These are phyloP conservation scores for Cymbopogon citratus DNA, from an alignment of 176 grass and related monocot species.

Conservation along the genomic window DNA sequence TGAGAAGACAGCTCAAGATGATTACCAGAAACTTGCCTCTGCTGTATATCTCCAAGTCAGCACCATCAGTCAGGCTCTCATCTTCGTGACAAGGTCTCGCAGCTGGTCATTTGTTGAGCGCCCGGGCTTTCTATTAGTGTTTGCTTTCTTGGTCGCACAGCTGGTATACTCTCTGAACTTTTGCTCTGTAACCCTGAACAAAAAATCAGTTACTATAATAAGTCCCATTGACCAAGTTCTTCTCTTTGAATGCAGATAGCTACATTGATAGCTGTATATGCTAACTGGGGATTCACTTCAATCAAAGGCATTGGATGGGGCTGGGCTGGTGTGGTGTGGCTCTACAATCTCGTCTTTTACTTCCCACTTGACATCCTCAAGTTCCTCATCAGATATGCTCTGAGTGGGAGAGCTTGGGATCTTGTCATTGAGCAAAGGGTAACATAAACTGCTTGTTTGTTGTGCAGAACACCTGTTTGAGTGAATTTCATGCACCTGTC, in stretches of 20 bases:
- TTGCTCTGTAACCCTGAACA: neutral
- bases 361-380: conserved; percentile 15
- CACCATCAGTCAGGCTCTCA: conserved; percentile 39
- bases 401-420: conserved; percentile 34
- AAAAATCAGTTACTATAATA: neutral
- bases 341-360: conserved; percentile 20
- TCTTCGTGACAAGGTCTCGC: conserved; percentile 32
- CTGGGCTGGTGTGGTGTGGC: conserved; percentile 27
- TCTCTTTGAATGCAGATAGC: conserved; percentile 28
- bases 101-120: conserved; percentile 40
- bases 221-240: neutral
- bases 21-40: conserved; percentile 36
- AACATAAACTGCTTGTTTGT: neutral
- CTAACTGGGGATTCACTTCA: conserved; percentile 22
- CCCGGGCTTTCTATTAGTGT: conserved; percentile 15
- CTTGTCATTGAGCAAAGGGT: conserved; percentile 25
- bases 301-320: conserved; percentile 41
- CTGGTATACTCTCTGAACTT: neutral
- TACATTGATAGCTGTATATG: conserved; percentile 19
- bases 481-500: neutral
- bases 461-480: neutral
- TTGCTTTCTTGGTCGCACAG: conserved; percentile 23
- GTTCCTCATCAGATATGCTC: conserved; percentile 34
- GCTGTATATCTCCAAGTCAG: conserved; percentile 41
- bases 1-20: conserved; percentile 39